Evolutionary conservation across 805 yeast genomes (phyloP).

Genomic region (Candida koratica): DNA sequence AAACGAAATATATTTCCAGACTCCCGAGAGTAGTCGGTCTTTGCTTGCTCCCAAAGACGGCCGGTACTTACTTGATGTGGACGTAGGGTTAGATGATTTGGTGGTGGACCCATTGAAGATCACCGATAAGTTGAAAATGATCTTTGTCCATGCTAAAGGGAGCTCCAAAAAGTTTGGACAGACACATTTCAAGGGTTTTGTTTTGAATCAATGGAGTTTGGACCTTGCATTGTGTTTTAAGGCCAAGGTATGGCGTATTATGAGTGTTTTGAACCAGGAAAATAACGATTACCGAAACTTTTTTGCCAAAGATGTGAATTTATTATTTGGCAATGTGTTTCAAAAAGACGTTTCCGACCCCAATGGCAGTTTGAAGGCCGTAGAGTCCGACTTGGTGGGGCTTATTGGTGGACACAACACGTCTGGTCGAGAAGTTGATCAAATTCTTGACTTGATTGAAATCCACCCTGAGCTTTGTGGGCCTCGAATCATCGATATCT

Average conservation of each 20-base stretch:
- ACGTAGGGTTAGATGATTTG: slow-evolving; percentile 23
- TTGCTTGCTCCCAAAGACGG: slow-evolving; percentile 66
- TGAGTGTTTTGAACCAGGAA: slow-evolving; percentile 15
- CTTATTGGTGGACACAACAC: slow-evolving; percentile 45
- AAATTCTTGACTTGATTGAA: slow-evolving; percentile 49
- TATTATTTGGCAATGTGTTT: slow-evolving; percentile 43
- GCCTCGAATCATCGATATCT: slow-evolving; percentile 53
- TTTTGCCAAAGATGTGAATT: slow-evolving; percentile 29
- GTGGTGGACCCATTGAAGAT: slow-evolving; percentile 27
- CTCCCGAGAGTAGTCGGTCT: slow-evolving; percentile 44
- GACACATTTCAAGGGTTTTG: slow-evolving; percentile 52
- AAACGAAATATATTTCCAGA: slow-evolving; percentile 55
- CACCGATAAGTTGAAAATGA: slow-evolving; percentile 18
- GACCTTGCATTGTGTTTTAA: slow-evolving; percentile 46
- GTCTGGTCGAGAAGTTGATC: slow-evolving; percentile 48
- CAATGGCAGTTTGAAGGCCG: slow-evolving; percentile 42
- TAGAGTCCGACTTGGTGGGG: slow-evolving; percentile 58
- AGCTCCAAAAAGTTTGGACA: slow-evolving; percentile 53
- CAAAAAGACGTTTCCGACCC: slow-evolving; percentile 39
- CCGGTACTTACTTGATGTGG: slow-evolving; percentile 16
- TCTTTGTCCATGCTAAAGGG: slow-evolving; percentile 42
- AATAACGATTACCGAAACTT: slow-evolving; percentile 31
- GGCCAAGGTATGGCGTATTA: slow-evolving; percentile 35
- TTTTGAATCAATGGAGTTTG: slow-evolving; percentile 62
- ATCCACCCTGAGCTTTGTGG: slow-evolving; percentile 41